Base-by-base conservation (phyloP, 768 basidiomycete species). In the Lactarius sp. region DNA sequence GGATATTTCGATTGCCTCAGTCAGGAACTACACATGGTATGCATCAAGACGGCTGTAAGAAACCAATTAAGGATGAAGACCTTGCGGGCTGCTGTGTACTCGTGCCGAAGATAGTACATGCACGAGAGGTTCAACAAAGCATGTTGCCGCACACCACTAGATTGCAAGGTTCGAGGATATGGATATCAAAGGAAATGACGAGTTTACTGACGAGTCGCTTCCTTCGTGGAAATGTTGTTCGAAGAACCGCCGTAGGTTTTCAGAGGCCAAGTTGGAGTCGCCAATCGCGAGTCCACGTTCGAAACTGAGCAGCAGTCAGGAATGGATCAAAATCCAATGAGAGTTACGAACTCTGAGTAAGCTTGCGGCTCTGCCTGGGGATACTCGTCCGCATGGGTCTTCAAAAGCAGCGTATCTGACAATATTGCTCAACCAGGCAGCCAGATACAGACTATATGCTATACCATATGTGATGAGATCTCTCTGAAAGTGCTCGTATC, bases 151-250 rank as follows among this genome's bases (percentile, higher is more conserved):
- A 89, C 73, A 6, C 88, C 88, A 18, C 90, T 93, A 69, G 33
- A 47, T n/a, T 12, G 31, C 27, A 58, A 61, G 60, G 13, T 47
- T 52, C 46, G 31, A 20, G 55, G 34, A n/a, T 33, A 13, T 34
- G 27, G 6, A 27, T 27, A 18, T 62, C 27, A 9, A 37, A 22
- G 7, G n/a, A 20, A 46, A 44, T 4, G 50, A 33, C 2, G 14
- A 46, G 52, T 31, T 34, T 8, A 78, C 90, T 69, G 63, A 92
- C 90, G 90, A 93, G 72, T 93, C 90, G 66, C 84, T 86, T 39
- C 78, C 81, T 60, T 88, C 85, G 66, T 92, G 87, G 69, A 94
- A 94, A 70, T 84, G 87, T 64, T 93, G 92, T 71, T 93, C 91
- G 67, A 93, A 94, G 72, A 89, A 94, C 57, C 83, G 77, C 39